Evolutionary conservation across 2,329 filamentous ascomycete genomes (phyloP).

Genomic region (Delphinella strobiligena): DNA sequence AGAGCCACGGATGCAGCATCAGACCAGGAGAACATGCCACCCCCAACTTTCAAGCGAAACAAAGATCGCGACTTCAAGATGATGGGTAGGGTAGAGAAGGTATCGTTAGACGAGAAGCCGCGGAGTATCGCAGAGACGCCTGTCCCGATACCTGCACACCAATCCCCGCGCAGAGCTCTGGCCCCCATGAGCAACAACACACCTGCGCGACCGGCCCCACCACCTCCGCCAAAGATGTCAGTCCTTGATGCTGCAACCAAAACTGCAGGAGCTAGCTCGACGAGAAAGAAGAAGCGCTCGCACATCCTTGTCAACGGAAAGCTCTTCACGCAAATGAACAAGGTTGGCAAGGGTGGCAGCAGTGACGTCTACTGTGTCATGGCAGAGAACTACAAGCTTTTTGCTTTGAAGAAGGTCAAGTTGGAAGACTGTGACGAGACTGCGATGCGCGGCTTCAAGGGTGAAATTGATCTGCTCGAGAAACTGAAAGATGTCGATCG

Average conservation of each 20-base stretch:
- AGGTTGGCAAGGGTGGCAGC: slow-evolving; percentile 82
- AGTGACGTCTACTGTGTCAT: slow-evolving; percentile 93
- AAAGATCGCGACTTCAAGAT: slow-evolving; percentile 45
- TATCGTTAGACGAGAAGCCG: slow-evolving; percentile 37
- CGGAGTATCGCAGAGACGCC: slow-evolving; percentile 28
- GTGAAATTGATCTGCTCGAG: slow-evolving; percentile 83
- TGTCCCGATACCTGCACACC: slow-evolving; percentile 17
- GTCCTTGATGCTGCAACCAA: slow-evolving; percentile 84
- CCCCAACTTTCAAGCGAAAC: slow-evolving; percentile 53
- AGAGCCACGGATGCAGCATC: slow-evolving; percentile 49
- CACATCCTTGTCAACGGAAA: slow-evolving; percentile 85
- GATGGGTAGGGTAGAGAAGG: slow-evolving; percentile 44
- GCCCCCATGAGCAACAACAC: slow-evolving; percentile 52
- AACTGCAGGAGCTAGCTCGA: slow-evolving; percentile 65
- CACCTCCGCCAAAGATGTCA: slow-evolving; percentile 89
- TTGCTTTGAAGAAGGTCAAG: slow-evolving; percentile 86
- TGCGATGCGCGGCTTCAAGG: slow-evolving; percentile 78
- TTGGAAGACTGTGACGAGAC: slow-evolving; percentile 79
- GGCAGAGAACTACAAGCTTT: slow-evolving; percentile 91
- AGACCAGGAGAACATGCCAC: slow-evolving; percentile 78
- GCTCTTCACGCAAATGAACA: slow-evolving; percentile 78
- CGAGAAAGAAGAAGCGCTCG: slow-evolving; percentile 68
- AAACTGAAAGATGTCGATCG: slow-evolving; percentile 75
- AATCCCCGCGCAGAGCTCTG: slow-evolving; percentile 33
- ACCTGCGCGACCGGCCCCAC: slow-evolving; percentile 56